Base-by-base conservation (phyloP, 805 yeast species). In the Candida silvicultrix region DNA sequence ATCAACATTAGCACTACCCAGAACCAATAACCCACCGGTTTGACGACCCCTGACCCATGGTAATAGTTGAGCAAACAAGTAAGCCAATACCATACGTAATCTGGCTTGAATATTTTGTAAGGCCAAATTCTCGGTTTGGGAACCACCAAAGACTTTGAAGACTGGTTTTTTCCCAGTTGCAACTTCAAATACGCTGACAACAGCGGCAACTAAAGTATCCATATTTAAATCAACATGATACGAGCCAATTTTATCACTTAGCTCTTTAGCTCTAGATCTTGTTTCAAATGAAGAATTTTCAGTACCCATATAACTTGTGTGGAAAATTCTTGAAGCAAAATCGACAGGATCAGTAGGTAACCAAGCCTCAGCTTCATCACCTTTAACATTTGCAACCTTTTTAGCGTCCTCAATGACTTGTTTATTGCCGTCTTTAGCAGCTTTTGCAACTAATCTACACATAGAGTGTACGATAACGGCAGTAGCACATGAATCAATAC, bases 401-500 rank as follows among this genome's bases (percentile, higher is more conserved):
- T 84, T 80, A 2, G 85, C 84, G 66, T 94, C 99, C 18, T 60
- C 64, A 45, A 90, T 74, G 5, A 94, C 99, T 57, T 83, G 89
- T 44, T 70, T 52, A 55, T 88, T 82, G 9, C 89, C 90, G n/a
- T 74, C 70, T 11, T 61, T 58, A 41, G 83, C 78, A n/a, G 87
- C 90, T 16, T 75, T 65, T 1, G 80, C 81, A 0, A 92, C 97
- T 18, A 92, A 67, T 31, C 89, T 71, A 62, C 98, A 92, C 99
- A 94, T 94, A 19, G 95, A 86, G 59, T 85, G 87, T 23, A 94
- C 95, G 56, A 94, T 89, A 16, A 86, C 86, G 0, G 98, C 94
- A 0, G 99, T 94, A 2, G 99, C 97, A 70, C 99, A 95, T 32
- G 96, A 86, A 62, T 94, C 99, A 52, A 94, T 92, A 42, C 99